Evolutionary conservation across 116 monocot species (phyloP), one percentile per base, ranked within the genome.

Genomic region (Trichopus zeylanicus): DNA sequence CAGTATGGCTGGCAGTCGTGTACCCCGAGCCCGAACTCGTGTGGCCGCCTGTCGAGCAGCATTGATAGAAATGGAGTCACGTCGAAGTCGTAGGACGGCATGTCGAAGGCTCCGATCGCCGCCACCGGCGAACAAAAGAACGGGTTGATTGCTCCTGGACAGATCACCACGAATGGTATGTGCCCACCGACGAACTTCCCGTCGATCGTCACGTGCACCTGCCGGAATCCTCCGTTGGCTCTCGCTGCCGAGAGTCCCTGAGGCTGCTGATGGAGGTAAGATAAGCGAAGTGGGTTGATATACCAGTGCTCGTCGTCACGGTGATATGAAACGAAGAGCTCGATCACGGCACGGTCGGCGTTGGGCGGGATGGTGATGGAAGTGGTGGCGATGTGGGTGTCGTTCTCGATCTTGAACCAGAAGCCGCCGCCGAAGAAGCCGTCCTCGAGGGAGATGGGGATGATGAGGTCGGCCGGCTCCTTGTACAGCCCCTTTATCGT

Each of bases 241-340:
- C n/a, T n/a, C n/a, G n/a, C n/a, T n/a, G n/a, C n/a, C n/a, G n/a
- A n/a, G n/a, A n/a, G n/a, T n/a, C n/a, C n/a, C n/a, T n/a, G n/a
- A n/a, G n/a, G n/a, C n/a, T n/a, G n/a, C n/a, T n/a, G n/a, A n/a
- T n/a, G n/a, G n/a, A n/a, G n/a, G n/a, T n/a, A 79, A 8, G 71
- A 26, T 35, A 10, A 12, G 23, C 72, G 33, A 48, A 74, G 79
- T 16, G 84, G 84, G 59, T 84, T 84, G 0, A 53, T 68, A 70
- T 84, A 84, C 84, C 84, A 84, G 47, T 48, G 70, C 63, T 75
- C 73, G 28, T 84, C 84, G 32, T 73, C 60, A 23, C 49, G 64
- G 66, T 84, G 84, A 55, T 46, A 58, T 3, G 84, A 84, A 7
- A 49, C 69, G 63, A 62, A 76, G 33, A 84, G 33, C 62, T 84